These are phyloP conservation scores for Micractinium conductrix DNA, from an alignment of 139 green algal species.

Conservation along the genomic window DNA sequence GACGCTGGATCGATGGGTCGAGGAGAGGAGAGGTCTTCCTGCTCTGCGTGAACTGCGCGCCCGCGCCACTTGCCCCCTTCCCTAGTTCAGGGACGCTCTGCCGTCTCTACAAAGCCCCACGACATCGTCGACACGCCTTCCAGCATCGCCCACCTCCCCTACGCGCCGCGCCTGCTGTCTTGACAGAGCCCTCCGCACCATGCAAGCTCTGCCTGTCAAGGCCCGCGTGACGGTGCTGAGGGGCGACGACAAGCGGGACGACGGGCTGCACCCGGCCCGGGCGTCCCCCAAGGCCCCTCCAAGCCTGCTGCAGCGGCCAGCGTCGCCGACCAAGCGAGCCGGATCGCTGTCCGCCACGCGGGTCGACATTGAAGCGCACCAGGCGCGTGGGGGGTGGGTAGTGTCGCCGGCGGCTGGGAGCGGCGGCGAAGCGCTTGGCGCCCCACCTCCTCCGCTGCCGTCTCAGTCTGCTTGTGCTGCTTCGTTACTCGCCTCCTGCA, in stretches of 20 bases:
- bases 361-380: not conserved
- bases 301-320: not conserved
- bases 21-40: not conserved
- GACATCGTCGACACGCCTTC: too few relatives aligned
- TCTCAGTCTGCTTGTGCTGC: too few relatives aligned
- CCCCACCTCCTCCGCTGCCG: too few relatives aligned
- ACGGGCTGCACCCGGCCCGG: not conserved
- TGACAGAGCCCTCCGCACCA: not conserved
- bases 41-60: not conserved
- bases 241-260: not conserved
- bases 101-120: not conserved
- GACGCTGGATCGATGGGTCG: not conserved
- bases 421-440: too few relatives aligned
- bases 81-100: not conserved
- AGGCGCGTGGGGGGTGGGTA: not conserved
- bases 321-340: constrained; percentile 1
- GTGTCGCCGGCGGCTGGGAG: too few relatives aligned
- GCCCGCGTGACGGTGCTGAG: not conserved
- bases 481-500: too few relatives aligned
- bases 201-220: constrained; percentile 32
- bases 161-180: too few relatives aligned
- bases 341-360: not conserved
- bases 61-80: not conserved
- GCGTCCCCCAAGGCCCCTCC: not conserved
- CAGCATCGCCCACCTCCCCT: too few relatives aligned